phyloP scores from a whole-genome alignment of 1,284 basidiomycete genomes.

The Xerocomus nothofagi region DNA sequence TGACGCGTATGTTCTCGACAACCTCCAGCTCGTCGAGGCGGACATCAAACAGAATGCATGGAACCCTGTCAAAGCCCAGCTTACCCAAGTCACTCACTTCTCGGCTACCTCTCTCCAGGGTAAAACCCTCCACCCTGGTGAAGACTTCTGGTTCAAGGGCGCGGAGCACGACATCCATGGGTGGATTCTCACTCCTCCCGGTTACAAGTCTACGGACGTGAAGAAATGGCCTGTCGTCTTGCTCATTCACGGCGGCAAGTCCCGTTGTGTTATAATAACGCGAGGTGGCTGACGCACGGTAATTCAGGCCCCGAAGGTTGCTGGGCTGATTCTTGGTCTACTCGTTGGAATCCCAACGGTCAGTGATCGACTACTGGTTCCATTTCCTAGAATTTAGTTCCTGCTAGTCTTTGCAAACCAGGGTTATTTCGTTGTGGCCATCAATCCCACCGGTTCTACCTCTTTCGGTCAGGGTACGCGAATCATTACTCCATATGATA shows the following conservation, averaged over 20 bases:
- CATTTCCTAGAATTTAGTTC: background rate
- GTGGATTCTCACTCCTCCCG: slow-evolving; percentile 78
- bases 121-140: slow-evolving; percentile 58
- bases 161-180: slow-evolving; percentile 77
- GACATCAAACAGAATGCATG: slow-evolving; percentile 36
- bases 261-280: background rate
- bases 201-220: slow-evolving; percentile 62
- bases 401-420: slow-evolving; percentile 70
- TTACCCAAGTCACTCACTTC: slow-evolving; percentile 61
- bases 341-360: slow-evolving; percentile 87
- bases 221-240: slow-evolving; percentile 77
- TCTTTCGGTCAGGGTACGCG: slow-evolving; percentile 78
- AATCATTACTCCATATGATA: background rate
- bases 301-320: slow-evolving; percentile 67
- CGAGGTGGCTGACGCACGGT: slow-evolving; percentile 1
- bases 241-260: slow-evolving; percentile 71
- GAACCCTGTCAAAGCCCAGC: slow-evolving; percentile 34
- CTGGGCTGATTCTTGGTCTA: slow-evolving; percentile 84
- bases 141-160: slow-evolving; percentile 87
- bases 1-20: slow-evolving; percentile 64
- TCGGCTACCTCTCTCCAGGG: slow-evolving; percentile 55
- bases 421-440: slow-evolving; percentile 81
- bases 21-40: slow-evolving; percentile 43
- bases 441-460: slow-evolving; percentile 89
- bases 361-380: slow-evolving; percentile 11